Percentiles rank a stretch among this genome's conserved stretches.
Conservation (phyloP, 2,329 filamentous ascomycete genomes). For the Paecilomyces dactylethromorphus region DNA sequence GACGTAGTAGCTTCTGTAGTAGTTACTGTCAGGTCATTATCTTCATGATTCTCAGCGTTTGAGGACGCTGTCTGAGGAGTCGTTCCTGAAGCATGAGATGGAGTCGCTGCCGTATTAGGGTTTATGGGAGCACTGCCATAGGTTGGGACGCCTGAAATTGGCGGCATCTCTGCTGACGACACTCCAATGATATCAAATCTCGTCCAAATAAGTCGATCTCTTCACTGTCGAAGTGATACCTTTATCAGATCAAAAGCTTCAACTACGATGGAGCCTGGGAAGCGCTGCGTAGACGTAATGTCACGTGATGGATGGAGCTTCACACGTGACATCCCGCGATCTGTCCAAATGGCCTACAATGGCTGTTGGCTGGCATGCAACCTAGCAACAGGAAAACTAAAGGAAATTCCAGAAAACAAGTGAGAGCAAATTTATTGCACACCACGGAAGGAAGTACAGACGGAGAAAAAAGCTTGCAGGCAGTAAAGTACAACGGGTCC, state of each 20-base stretch:
- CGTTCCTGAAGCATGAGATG: constrained; percentile 8
- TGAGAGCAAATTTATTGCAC: constrained; percentile 8
- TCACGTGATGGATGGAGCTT: constrained; percentile 4
- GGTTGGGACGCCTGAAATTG: constrained; percentile 13
- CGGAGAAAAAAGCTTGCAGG: constrained; percentile 37
- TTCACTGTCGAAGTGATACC: neutral
- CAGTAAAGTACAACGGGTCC: constrained; percentile 44
- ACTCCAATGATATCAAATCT: neutral
- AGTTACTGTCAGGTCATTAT: constrained; percentile 1
- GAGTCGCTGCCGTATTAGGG: constrained; percentile 11
- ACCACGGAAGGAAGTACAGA: constrained; percentile 15
- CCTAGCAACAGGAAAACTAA: neutral
- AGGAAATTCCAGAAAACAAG: constrained; percentile 2
- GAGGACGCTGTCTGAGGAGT: constrained; percentile 14
- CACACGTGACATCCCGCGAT: neutral
- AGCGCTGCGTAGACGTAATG: constrained; percentile 5
- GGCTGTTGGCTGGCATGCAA: neutral
- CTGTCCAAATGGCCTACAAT: neutral
- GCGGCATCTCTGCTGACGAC: constrained; percentile 11
- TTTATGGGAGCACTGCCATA: constrained; percentile 22
- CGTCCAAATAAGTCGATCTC: neutral
- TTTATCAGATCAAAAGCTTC: neutral
- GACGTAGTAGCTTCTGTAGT: constrained; percentile 13
- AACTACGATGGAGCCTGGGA: neutral
- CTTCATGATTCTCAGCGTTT: neutral